Percentiles rank a stretch among this genome's conserved stretches.
phyloP scores from a whole-genome alignment of 139 green algal genomes.

The Limnomonas spitsbergensis region DNA sequence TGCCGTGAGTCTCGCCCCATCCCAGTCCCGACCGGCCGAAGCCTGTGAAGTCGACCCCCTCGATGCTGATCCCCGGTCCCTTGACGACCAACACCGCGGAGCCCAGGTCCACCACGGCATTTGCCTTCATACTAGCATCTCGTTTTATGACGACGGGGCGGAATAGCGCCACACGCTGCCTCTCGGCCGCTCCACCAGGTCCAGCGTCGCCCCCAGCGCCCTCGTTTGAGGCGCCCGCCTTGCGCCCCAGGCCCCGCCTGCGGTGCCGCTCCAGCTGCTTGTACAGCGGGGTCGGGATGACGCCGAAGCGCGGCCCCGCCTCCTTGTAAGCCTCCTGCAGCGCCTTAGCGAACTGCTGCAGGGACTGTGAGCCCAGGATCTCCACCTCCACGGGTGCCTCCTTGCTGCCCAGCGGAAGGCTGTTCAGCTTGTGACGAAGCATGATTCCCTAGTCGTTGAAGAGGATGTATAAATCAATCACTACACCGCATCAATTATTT shows the following conservation, averaged over 20 bases:
- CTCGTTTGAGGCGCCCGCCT: not conserved
- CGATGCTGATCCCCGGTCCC: not conserved
- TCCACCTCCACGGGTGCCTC: not conserved
- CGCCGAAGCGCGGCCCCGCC: not conserved
- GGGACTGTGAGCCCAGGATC: not conserved
- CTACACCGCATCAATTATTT: not conserved
- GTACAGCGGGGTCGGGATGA: not conserved
- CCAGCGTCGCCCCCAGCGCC: not conserved
- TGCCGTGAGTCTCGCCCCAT: not conserved
- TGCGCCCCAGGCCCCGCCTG: not conserved
- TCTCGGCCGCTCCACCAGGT: not conserved
- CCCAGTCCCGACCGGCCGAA: not conserved
- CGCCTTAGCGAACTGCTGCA: not conserved
- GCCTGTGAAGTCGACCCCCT: not conserved
- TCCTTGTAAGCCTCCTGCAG: not conserved
- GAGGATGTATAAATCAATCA: conserved; percentile 1
- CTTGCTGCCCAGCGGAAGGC: not conserved
- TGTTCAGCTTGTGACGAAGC: not conserved
- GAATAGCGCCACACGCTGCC: not conserved
- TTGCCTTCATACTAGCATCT: not conserved
- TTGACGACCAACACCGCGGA: not conserved
- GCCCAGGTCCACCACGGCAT: not conserved
- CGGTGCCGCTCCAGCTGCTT: not conserved
- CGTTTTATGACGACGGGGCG: not conserved
- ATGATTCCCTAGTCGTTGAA: not conserved